A percentile compares a stretch with the other conserved stretches of the same genome.
Evolutionary conservation across 2,329 filamentous ascomycete species (phyloP).

Genomic region (Neofusicoccum ribis): DNA sequence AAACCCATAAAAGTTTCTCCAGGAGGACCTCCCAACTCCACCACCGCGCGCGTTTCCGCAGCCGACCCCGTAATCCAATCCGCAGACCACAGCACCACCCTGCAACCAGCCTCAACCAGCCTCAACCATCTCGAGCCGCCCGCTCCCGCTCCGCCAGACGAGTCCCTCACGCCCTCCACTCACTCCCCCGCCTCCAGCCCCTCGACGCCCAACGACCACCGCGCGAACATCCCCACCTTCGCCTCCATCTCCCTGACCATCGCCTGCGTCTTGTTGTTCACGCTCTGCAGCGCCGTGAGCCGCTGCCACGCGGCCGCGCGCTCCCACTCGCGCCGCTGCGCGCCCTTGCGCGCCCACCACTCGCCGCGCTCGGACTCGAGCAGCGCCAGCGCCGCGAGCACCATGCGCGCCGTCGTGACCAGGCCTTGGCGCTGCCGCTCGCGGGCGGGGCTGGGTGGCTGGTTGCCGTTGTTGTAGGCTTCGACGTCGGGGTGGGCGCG

Average conservation of each 20-base stretch:
- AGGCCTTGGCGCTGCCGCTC: neutral
- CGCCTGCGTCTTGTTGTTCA: neutral
- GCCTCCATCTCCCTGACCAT: conserved; percentile 18
- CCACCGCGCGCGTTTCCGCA: neutral
- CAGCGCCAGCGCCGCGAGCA: neutral
- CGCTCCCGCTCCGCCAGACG: too few species aligned
- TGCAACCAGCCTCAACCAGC: too few species aligned
- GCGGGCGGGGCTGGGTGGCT: neutral
- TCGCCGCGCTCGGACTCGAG: conserved; percentile 2
- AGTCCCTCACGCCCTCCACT: too few species aligned
- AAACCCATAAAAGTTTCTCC: too few species aligned
- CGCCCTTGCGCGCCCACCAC: conserved; percentile 15
- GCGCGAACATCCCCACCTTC: conserved; percentile 6
- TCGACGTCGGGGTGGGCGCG: conserved; percentile 9
- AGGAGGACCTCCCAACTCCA: neutral
- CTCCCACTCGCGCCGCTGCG: neutral
- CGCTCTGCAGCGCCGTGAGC: neutral
- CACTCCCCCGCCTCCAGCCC: neutral
- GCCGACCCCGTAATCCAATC: too few species aligned
- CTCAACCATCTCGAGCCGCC: too few species aligned
- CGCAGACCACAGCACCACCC: too few species aligned
- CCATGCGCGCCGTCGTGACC: neutral
- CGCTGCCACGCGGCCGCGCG: neutral
- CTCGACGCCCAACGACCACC: conserved; percentile 1
- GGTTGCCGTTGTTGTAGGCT: neutral